Evolutionary conservation across 148 eudicot species (phyloP).

Genomic region (Rhododendron molle): DNA sequence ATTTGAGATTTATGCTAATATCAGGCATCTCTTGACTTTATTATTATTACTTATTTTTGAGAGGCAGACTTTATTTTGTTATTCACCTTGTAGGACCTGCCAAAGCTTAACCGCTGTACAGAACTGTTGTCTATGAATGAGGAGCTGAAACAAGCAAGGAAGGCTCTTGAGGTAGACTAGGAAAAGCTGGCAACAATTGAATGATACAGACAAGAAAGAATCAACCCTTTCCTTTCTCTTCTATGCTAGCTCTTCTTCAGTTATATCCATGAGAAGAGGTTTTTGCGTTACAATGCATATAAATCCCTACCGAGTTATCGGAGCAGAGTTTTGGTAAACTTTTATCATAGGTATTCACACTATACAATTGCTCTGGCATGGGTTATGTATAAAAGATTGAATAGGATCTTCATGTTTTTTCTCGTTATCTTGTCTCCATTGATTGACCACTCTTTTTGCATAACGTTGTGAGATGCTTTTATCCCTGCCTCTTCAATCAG

Average conservation of each 20-base stretch:
- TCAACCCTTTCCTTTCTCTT: neutral
- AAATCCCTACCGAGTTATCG: neutral
- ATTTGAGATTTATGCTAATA: neutral
- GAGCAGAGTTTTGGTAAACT: neutral
- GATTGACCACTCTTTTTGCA: neutral
- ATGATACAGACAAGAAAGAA: slow-evolving; percentile 18
- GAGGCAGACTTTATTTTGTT: neutral
- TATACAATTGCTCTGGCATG: neutral
- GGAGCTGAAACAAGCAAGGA: slow-evolving; percentile 94
- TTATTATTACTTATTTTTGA: too few species aligned
- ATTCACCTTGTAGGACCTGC: slow-evolving; percentile 54
- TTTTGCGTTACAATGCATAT: neutral
- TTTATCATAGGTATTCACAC: neutral
- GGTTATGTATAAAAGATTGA: neutral
- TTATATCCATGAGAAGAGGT: neutral
- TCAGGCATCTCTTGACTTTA: neutral
- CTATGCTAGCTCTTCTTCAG: neutral
- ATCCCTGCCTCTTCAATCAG: neutral
- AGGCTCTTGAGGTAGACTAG: slow-evolving; percentile 88
- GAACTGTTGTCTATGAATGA: slow-evolving; percentile 87
- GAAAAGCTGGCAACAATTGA: slow-evolving; percentile 72
- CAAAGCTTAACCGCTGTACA: slow-evolving; percentile 75
- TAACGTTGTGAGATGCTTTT: neutral
- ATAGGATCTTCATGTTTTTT: neutral
- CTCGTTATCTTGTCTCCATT: neutral